A percentile compares a stretch with the other conserved stretches of the same genome.
Conservation (phyloP, 177 flowering plant genomes). For the Vitis hybrid region DNA sequence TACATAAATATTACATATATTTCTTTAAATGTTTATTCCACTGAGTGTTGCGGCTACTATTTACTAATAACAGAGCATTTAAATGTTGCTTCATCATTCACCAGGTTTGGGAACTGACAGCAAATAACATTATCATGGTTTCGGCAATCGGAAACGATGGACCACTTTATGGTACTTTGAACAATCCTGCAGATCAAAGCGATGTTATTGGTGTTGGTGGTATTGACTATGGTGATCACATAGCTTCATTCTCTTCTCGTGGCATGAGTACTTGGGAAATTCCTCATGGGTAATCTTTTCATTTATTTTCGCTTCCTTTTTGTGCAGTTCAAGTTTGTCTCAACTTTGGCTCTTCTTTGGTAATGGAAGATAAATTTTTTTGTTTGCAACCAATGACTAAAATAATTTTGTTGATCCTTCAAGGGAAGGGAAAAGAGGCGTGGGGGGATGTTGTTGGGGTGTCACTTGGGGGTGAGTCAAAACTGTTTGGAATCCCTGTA, state of each 20-base stretch:
- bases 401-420: no score
- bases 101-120: constrained; percentile 98
- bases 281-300: constrained; percentile 85
- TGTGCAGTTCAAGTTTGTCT: background rate
- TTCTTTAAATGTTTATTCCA: background rate
- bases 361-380: no score
- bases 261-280: constrained; percentile 99
- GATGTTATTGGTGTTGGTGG: constrained; percentile 99
- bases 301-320: constrained; percentile 2
- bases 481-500: no score
- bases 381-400: no score
- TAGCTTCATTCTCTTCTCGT: constrained; percentile 97
- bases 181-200: constrained; percentile 99
- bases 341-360: background rate
- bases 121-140: constrained; percentile 96
- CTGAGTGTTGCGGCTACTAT: background rate
- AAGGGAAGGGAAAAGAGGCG: no score
- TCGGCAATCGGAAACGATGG: constrained; percentile 99
- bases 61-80: background rate
- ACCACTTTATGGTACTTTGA: constrained; percentile 96
- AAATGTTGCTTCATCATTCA: constrained; percentile 12
- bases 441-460: no score
- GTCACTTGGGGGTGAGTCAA: no score
- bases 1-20: no score
- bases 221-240: constrained; percentile 91